phyloP scores from a whole-genome alignment of 108 stramenopile species.

The Skeletonema costatum region DNA sequence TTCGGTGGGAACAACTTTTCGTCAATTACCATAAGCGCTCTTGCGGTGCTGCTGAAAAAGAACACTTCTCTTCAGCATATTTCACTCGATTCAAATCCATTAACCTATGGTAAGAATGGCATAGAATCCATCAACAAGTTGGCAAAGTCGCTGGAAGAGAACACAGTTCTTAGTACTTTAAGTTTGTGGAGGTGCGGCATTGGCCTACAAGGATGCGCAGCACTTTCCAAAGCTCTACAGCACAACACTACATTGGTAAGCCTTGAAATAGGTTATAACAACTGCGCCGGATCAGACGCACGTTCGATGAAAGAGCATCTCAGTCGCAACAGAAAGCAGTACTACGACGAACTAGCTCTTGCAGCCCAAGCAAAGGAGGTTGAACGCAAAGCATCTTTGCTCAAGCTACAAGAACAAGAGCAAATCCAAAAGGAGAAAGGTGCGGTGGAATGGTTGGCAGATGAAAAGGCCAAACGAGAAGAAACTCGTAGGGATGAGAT shows the following conservation, averaged over 20 bases:
- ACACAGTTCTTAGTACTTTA: conserved; percentile 17
- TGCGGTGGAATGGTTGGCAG: conserved; percentile 20
- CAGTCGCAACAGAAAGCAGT: conserved; percentile 9
- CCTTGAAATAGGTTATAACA: conserved; percentile 46
- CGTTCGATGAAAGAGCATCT: conserved; percentile 8
- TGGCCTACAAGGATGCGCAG: conserved; percentile 15
- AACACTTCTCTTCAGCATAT: conserved; percentile 23
- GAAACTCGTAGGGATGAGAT: conserved; percentile 12
- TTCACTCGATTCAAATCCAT: conserved; percentile 38
- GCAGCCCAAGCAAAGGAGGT: conserved; percentile 12
- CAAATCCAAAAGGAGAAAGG: conserved; percentile 19
- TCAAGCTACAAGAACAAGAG: conserved; percentile 1
- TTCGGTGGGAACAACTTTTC: conserved; percentile 38
- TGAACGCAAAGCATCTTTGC: neutral
- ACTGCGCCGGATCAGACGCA: conserved; percentile 16
- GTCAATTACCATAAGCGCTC: conserved; percentile 8
- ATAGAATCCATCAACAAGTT: conserved; percentile 30
- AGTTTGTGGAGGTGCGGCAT: conserved; percentile 49
- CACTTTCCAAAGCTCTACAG: conserved; percentile 26
- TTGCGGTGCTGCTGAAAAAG: conserved; percentile 25
- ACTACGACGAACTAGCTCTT: neutral
- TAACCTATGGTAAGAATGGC: conserved; percentile 11
- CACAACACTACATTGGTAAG: conserved; percentile 23
- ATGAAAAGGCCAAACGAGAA: conserved; percentile 24
- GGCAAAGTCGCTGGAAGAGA: conserved; percentile 19